Base-by-base conservation (phyloP, 805 yeast species). In the Pichia occidentalis region DNA sequence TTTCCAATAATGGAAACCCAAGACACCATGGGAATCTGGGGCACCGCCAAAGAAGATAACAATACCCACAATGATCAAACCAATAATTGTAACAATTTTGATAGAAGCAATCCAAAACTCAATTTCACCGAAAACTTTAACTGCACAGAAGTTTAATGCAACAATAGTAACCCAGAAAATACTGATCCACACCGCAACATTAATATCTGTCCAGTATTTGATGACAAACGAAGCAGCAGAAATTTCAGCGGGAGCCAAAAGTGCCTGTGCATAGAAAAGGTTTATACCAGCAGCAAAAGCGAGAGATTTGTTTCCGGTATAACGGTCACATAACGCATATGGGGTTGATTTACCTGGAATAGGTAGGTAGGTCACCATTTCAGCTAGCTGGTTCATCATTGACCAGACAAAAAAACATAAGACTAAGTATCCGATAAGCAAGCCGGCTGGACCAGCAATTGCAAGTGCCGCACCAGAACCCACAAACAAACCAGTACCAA, bases 1-100 rank as follows among this genome's bases (percentile, higher is more conserved):
- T 13, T 55, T 62, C 86, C 86, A 80, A 60, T 67, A 79, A 45
- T 79, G 75, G 68, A 79, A 79, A 6, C 86, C 86, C 24, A 73
- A 58, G 43, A 80, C 67, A 37, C 73, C 77, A 36, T 68, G 68
- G 14, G 48, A 51, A 13, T 30, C 40, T 7, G 84, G 83, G 25
- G 74, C 80, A 46, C 82, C 84, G 37, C 83, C 85, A 52, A 75
- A 71, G 39, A 75, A 73, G 43, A 77, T 71, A 17, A 73, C 68
- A 50, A 73, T 58, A 42, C 77, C 71, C 29, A 70, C 57, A 29
- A 78, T 56, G 42, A 79, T 73, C 36, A 78, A 62, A 13, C 85
- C 85, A 14, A 75, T 51, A 49, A 82, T 71, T 21, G 81, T 70
- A 21, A 79, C 40, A n/a, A 82, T 76, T 54, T 81, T 82, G 53